Evolutionary conservation across 2,329 filamentous ascomycete species (phyloP).

Genomic region (Cytospora leucostoma): DNA sequence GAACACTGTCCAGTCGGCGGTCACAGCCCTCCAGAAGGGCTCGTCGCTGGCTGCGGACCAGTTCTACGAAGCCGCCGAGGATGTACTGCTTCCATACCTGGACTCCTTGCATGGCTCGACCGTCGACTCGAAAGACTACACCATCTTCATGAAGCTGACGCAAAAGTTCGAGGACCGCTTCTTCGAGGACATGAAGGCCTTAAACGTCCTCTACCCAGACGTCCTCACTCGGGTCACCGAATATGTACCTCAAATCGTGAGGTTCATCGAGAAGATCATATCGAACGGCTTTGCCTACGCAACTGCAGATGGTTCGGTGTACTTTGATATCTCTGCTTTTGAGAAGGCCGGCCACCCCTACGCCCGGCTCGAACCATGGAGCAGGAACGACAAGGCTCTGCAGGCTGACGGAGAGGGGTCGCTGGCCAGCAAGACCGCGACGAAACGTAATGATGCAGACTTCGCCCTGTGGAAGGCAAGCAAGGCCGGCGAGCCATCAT

Average conservation of each 20-base stretch:
- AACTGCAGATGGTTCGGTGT: constrained; percentile 76
- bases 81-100: constrained; percentile 78
- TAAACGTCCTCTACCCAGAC: constrained; percentile 84
- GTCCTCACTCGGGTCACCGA: constrained; percentile 88
- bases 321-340: constrained; percentile 88
- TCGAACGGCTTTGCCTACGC: constrained; percentile 85
- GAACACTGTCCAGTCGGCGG: constrained; percentile 59
- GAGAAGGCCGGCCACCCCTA: constrained; percentile 84
- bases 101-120: constrained; percentile 68
- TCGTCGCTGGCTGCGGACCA: constrained; percentile 28
- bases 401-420: constrained; percentile 90
- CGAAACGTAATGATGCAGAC: constrained; percentile 76
- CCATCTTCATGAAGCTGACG: constrained; percentile 84
- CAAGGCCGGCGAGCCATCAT: constrained; percentile 88
- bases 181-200: constrained; percentile 79
- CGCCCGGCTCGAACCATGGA: constrained; percentile 82
- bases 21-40: constrained; percentile 47
- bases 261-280: constrained; percentile 80
- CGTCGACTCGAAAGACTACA: constrained; percentile 62
- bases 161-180: constrained; percentile 86
- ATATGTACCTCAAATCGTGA: constrained; percentile 83
- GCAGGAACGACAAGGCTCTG: constrained; percentile 77
- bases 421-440: constrained; percentile 60
- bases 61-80: constrained; percentile 58
- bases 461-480: constrained; percentile 94